These are phyloP conservation scores for Podospora fimiseda DNA, from an alignment of 495 filamentous ascomycete species.

Conservation along the genomic window DNA sequence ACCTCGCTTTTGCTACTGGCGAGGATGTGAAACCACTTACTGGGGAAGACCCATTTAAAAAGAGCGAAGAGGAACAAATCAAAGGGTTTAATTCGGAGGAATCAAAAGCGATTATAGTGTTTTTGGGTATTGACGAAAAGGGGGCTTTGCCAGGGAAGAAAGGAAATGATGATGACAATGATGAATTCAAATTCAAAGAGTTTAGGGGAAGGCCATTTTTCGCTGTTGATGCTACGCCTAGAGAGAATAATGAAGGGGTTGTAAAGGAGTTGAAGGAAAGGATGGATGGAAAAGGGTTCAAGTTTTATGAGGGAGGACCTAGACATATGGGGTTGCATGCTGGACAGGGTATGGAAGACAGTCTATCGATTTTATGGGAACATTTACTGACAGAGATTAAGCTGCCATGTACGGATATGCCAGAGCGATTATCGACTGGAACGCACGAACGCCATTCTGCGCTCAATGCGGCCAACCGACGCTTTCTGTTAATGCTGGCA, in stretches of 20 bases:
- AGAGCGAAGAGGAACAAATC: slow-evolving; percentile 66
- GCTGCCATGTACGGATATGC: slow-evolving; percentile 90
- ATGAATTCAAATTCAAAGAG: slow-evolving; percentile 32
- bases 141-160: slow-evolving; percentile 22
- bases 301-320: slow-evolving; percentile 19
- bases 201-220: slow-evolving; percentile 81
- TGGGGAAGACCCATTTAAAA: slow-evolving; percentile 61
- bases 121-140: slow-evolving; percentile 78
- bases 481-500: slow-evolving; percentile 78
- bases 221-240: slow-evolving; percentile 80
- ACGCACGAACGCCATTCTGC: slow-evolving; percentile 86
- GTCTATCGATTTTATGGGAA: too few relatives aligned
- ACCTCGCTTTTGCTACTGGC: slow-evolving; percentile 57
- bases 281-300: slow-evolving; percentile 27
- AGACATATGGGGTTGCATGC: slow-evolving; percentile 36
- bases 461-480: slow-evolving; percentile 79
- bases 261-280: slow-evolving; percentile 44
- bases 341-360: slow-evolving; percentile 43
- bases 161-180: neutral
- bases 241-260: slow-evolving; percentile 45
- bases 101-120: slow-evolving; percentile 65
- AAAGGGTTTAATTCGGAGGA: slow-evolving; percentile 63
- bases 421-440: slow-evolving; percentile 89
- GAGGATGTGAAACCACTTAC: slow-evolving; percentile 63
- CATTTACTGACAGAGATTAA: slow-evolving; percentile 29